phyloP scores from a whole-genome alignment of 2,329 filamentous ascomycete species.

The Fusarium decemcellulare region DNA sequence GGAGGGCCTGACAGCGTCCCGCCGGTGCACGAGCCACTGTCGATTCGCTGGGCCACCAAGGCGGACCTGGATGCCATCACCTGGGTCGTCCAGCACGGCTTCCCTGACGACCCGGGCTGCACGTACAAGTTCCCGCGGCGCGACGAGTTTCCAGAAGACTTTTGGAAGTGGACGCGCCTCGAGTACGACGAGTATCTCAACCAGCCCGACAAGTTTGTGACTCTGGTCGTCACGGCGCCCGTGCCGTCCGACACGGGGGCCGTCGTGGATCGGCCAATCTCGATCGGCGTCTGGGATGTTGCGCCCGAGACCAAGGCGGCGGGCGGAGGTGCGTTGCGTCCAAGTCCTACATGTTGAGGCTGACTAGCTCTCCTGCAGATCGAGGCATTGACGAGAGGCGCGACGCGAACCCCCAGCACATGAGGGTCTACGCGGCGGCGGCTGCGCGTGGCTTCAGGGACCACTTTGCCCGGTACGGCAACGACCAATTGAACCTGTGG shows the following conservation, averaged over 20 bases:
- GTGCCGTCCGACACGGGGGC: neutral
- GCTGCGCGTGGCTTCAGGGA: neutral
- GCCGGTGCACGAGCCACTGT: neutral
- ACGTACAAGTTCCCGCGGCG: slow-evolving; percentile 8
- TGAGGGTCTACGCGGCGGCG: neutral
- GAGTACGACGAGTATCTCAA: slow-evolving; percentile 21
- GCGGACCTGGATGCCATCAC: slow-evolving; percentile 7
- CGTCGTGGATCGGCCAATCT: neutral
- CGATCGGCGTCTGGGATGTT: neutral
- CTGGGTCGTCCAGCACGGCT: neutral
- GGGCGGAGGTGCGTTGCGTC: slow-evolving; percentile 4
- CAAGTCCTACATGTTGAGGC: no score
- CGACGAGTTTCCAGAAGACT: neutral
- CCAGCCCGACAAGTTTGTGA: slow-evolving; percentile 2
- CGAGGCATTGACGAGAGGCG: slow-evolving; percentile 15
- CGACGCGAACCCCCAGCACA: slow-evolving; percentile 8
- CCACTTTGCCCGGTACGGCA: neutral
- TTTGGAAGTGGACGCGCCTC: slow-evolving; percentile 20
- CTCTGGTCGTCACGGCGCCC: neutral
- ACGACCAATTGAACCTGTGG: neutral
- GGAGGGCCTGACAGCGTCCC: neutral
- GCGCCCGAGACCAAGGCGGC: neutral
- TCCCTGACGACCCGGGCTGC: neutral
- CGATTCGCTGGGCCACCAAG: neutral
- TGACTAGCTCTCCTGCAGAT: neutral